Evolutionary conservation across 371 early-diverging fungal genomes (phyloP).

Genomic region (Dinochytrium kinnereticum): DNA sequence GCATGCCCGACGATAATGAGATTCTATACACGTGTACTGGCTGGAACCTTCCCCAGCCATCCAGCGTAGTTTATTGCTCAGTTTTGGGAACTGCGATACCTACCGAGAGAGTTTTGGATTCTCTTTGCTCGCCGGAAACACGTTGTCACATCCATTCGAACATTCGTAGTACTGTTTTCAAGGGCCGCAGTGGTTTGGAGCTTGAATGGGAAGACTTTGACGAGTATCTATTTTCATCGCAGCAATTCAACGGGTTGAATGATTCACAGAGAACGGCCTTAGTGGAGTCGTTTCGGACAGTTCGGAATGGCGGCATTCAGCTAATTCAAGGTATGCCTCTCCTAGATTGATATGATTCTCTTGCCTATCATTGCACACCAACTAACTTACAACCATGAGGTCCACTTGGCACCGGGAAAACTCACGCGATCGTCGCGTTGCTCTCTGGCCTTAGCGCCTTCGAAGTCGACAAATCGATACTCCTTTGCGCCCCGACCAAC

Average conservation of each 20-base stretch:
- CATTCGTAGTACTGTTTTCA: too few relatives aligned
- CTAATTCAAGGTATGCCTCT: conserved; percentile 26
- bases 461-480: conserved; percentile 3
- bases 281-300: conserved; percentile 15
- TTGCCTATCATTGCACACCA: background rate
- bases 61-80: background rate
- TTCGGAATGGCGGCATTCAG: conserved; percentile 4
- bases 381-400: too few relatives aligned
- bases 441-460: background rate
- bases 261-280: conserved; percentile 19
- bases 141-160: too few relatives aligned
- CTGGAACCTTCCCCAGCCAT: background rate
- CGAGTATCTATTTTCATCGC: too few relatives aligned
- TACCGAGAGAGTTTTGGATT: background rate
- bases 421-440: conserved; percentile 8
- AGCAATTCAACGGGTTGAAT: conserved; percentile 5
- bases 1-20: background rate
- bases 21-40: background rate
- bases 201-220: too few relatives aligned
- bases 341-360: background rate
- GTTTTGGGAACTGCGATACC: conserved; percentile 1
- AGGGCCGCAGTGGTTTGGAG: too few relatives aligned
- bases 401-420: conserved; percentile 33
- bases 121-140: too few relatives aligned
- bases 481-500: conserved; percentile 26